Evolutionary conservation across 305 asterid genomes (phyloP).

Genomic region (Solanum aculeatissimum): DNA sequence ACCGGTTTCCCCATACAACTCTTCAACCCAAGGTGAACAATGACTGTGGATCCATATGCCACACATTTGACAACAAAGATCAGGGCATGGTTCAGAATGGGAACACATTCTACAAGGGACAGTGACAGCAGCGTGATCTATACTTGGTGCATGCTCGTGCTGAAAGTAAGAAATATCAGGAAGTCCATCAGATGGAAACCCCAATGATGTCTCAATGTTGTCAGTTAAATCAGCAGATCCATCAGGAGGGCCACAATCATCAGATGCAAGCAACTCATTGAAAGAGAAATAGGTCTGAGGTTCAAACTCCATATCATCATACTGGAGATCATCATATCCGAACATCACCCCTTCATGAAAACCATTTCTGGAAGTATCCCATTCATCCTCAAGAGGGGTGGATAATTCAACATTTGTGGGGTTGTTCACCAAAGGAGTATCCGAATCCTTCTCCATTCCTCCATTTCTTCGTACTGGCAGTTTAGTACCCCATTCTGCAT

Average conservation of each 20-base stretch:
- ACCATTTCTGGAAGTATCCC: constrained; percentile 32
- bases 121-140: constrained; percentile 11
- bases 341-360: constrained; percentile 36
- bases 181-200: constrained; percentile 24
- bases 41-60: constrained; percentile 52
- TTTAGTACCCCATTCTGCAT: constrained; percentile 9
- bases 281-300: constrained; percentile 96
- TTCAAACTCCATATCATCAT: constrained; percentile 65
- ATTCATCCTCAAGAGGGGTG: constrained; percentile 24
- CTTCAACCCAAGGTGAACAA: constrained; percentile 83
- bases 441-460: constrained; percentile 9
- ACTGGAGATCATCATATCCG: constrained; percentile 40
- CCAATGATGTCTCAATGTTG: constrained; percentile 18
- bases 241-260: constrained; percentile 30
- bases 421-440: constrained; percentile 6
- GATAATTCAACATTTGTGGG: constrained; percentile 6
- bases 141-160: constrained; percentile 24
- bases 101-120: constrained; percentile 61
- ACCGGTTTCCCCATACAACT: constrained; percentile 19
- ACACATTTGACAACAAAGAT: constrained; percentile 60
- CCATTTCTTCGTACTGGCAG: constrained; percentile 26
- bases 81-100: constrained; percentile 40
- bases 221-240: constrained; percentile 22
- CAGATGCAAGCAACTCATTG: constrained; percentile 71
- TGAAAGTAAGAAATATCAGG: constrained; percentile 22